Percentiles rank a stretch among this genome's conserved stretches.
phyloP scores from a whole-genome alignment of 2,329 filamentous ascomycete species.

The Mycosphaerella arachidis region DNA sequence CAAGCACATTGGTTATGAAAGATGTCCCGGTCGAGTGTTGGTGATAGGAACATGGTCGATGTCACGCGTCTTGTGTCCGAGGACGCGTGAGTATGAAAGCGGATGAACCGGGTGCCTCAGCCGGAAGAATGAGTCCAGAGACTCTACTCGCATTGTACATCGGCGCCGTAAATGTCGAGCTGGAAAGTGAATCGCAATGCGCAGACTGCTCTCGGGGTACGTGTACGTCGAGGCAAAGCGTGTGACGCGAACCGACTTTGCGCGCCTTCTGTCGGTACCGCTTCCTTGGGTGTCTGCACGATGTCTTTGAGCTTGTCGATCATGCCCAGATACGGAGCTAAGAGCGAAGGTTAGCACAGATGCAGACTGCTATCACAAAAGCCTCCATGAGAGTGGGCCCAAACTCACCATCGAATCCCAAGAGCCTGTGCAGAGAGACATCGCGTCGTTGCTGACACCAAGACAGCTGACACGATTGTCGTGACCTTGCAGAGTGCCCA shows the following conservation, averaged over 20 bases:
- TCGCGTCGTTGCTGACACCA: constrained; percentile 97
- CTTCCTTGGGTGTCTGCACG: neutral
- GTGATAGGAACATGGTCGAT: constrained; percentile 1
- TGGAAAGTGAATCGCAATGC: neutral
- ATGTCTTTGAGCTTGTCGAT: constrained; percentile 13
- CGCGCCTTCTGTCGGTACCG: neutral
- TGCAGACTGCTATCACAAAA: neutral
- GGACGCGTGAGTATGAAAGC: constrained; percentile 8
- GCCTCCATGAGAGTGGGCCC: neutral
- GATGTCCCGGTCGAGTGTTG: constrained; percentile 6
- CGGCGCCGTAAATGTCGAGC: constrained; percentile 10
- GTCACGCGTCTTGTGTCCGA: constrained; percentile 10
- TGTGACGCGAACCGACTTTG: neutral
- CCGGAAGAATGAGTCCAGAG: constrained; percentile 9
- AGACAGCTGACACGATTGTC: constrained; percentile 98
- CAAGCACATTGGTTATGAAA: constrained; percentile 22
- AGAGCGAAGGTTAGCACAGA: constrained; percentile 17
- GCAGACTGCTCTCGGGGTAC: neutral
- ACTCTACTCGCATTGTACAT: constrained; percentile 11
- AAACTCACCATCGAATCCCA: constrained; percentile 96
- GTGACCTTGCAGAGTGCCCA: constrained; percentile 92
- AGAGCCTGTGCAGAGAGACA: constrained; percentile 97
- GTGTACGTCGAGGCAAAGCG: neutral
- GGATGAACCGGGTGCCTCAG: constrained; percentile 8
- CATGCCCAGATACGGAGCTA: constrained; percentile 53